Base-by-base conservation (phyloP, 257 asterid species). In the Solanum clarkiae region DNA sequence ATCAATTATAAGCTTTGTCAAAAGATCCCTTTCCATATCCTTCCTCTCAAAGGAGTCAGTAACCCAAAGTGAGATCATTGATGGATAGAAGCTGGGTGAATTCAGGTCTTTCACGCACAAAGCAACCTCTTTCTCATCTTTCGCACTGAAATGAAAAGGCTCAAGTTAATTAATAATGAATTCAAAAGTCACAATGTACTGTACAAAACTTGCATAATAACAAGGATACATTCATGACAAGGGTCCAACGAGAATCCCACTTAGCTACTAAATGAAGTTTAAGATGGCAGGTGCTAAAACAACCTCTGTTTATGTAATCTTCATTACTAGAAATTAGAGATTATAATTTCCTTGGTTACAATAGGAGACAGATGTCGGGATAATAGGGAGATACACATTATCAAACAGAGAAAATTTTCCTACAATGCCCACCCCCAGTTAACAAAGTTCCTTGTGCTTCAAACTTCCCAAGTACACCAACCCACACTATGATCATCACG, bases 41-140 rank as follows among this genome's bases (percentile, higher is more conserved):
- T 93, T 96, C 92, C 93, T 92, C 92, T 95, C 99, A 42, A 97
- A 97, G 51, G 99, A 97, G 86, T 97, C 97, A 1, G 83, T 90
- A 47, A 97, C 89, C 99, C 99, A 97, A 63, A 90, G 84, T 84
- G 97, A 92, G 71, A 96, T 89, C 98, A 96, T 93, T 15, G 95
- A 90, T 29, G 99, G 97, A 88, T 94, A 89, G 86, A 93, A 93
- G 91, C 90, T 87, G 22, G 98, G 95, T 69, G 94, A 49, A 83
- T 94, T 93, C 88, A 96, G 85, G 9, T 96, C 99, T 88, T 91
- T 96, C 88, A 96, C 89, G 88, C 99, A 91, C 80, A 93, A 84
- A 86, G 94, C 93, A 82, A 94, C 93, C 89, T 96, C 99, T 29
- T 91, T 91, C 88, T 92, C 95, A 85, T 96, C 99, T 86, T 93